Evolutionary conservation across 2,329 filamentous ascomycete genomes (phyloP).

Genomic region (Microcera coccophila): DNA sequence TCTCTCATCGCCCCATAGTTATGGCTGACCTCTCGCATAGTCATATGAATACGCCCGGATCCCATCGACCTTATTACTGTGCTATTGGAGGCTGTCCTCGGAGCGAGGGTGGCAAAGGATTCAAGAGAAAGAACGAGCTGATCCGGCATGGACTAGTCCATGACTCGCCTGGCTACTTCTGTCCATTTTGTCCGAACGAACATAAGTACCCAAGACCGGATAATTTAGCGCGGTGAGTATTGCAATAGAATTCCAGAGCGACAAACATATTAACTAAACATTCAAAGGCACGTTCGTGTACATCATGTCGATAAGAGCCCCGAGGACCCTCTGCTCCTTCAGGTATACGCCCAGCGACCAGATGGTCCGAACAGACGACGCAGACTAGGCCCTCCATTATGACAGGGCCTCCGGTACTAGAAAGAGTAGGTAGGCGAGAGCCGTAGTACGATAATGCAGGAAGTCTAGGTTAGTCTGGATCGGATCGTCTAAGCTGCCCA

Average conservation of each 20-base stretch:
- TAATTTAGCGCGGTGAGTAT: constrained; percentile 79
- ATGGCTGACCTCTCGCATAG: too few species aligned
- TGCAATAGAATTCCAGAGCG: neutral
- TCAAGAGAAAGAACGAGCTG: constrained; percentile 72
- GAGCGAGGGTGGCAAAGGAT: constrained; percentile 61
- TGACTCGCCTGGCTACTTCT: constrained; percentile 90
- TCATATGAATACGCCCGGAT: constrained; percentile 69
- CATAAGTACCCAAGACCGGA: constrained; percentile 94
- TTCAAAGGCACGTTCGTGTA: constrained; percentile 76
- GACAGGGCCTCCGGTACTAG: too few species aligned
- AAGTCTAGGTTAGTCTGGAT: too few species aligned
- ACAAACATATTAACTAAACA: neutral
- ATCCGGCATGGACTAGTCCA: constrained; percentile 81
- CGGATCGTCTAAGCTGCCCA: too few species aligned
- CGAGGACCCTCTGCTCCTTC: constrained; percentile 75
- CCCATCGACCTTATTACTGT: constrained; percentile 62
- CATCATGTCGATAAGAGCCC: constrained; percentile 88
- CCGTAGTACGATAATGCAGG: too few species aligned
- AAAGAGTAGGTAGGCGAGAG: too few species aligned
- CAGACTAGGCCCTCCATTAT: too few species aligned
- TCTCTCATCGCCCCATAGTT: too few species aligned
- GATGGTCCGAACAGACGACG: constrained; percentile 80
- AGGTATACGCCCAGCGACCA: constrained; percentile 79
- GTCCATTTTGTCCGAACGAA: constrained; percentile 92
- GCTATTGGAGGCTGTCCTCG: constrained; percentile 59